phyloP scores from a whole-genome alignment of 1,139 yeast species.

The Saccharomycopsis hybrid region DNA sequence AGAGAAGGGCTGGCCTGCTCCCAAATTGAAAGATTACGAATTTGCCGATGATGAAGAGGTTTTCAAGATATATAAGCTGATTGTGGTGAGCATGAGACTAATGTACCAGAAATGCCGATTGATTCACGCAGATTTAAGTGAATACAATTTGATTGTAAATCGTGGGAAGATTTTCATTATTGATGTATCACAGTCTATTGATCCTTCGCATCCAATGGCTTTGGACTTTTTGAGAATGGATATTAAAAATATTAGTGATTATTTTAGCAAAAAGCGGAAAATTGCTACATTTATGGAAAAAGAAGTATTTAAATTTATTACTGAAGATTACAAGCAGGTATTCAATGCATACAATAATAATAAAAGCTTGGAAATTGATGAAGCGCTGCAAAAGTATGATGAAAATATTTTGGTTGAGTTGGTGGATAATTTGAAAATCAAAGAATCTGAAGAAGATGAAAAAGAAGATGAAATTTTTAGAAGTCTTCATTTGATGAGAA shows the following conservation, averaged over 20 bases:
- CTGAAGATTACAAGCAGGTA: conserved; percentile 30
- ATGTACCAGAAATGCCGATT: conserved; percentile 83
- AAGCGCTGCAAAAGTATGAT: conserved; percentile 32
- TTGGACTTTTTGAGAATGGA: conserved; percentile 95
- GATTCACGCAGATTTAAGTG: conserved; percentile 96
- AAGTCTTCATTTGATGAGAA: conserved; percentile 76
- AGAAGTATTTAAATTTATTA: conserved; percentile 69
- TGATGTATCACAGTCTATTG: conserved; percentile 96
- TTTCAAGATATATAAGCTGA: conserved; percentile 62
- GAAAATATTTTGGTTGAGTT: conserved; percentile 35
- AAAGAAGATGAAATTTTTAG: conserved; percentile 86
- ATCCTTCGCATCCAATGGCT: conserved; percentile 97
- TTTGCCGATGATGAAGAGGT: conserved; percentile 61
- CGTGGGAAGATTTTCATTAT: conserved; percentile 80
- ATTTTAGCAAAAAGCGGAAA: conserved; percentile 62
- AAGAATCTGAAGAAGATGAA: conserved; percentile 44
- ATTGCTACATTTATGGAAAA: conserved; percentile 79
- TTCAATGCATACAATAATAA: conserved; percentile 12
- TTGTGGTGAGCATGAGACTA: conserved; percentile 78
- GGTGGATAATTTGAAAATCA: conserved; percentile 42
- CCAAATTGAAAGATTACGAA: conserved; percentile 76
- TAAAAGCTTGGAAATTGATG: not conserved
- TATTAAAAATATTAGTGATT: conserved; percentile 89
- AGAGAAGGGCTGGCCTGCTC: conserved; percentile 69
- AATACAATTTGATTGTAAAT: conserved; percentile 79